Percentiles rank a stretch among this genome's conserved stretches.
Conservation (phyloP, 495 filamentous ascomycete genomes). For the Aspergillus sparsus region DNA sequence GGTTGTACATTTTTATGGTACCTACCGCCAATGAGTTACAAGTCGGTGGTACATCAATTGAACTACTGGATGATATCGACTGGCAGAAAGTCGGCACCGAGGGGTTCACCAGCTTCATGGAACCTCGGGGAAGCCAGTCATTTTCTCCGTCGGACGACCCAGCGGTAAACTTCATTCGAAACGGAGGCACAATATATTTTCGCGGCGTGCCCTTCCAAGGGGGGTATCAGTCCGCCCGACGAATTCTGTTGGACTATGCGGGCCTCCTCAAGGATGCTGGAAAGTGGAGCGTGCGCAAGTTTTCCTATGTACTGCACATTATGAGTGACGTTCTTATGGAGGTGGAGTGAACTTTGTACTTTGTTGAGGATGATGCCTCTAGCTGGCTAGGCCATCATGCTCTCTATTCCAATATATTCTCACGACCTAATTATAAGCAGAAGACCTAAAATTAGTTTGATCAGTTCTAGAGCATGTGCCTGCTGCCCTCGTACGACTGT, state of each 20-base stretch:
- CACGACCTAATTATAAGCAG: background rate
- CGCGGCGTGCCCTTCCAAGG: conserved; percentile 49
- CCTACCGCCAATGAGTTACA: conserved; percentile 31
- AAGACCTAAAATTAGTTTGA: too few species aligned
- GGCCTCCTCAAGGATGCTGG: conserved; percentile 52
- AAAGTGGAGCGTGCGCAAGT: conserved; percentile 53
- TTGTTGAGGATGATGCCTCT: background rate
- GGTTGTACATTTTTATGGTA: conserved; percentile 54
- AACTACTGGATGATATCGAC: conserved; percentile 53
- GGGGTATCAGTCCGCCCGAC: conserved; percentile 51
- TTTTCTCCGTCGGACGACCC: conserved; percentile 38
- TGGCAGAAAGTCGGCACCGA: conserved; percentile 48
- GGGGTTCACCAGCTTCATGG: conserved; percentile 46
- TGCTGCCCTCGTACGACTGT: too few species aligned
- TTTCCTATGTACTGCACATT: conserved; percentile 51
- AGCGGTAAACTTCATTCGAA: conserved; percentile 52
- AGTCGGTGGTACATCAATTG: conserved; percentile 41
- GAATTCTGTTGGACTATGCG: conserved; percentile 53
- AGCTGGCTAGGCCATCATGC: conserved; percentile 11
- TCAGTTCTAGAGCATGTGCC: too few species aligned
- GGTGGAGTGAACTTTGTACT: conserved; percentile 18
- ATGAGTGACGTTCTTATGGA: conserved; percentile 57
- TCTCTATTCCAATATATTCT: background rate
- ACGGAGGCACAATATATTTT: conserved; percentile 51
- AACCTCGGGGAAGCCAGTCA: conserved; percentile 36